Evolutionary conservation across 179 eudicot genomes (phyloP).

Genomic region (Nepenthes alata): DNA sequence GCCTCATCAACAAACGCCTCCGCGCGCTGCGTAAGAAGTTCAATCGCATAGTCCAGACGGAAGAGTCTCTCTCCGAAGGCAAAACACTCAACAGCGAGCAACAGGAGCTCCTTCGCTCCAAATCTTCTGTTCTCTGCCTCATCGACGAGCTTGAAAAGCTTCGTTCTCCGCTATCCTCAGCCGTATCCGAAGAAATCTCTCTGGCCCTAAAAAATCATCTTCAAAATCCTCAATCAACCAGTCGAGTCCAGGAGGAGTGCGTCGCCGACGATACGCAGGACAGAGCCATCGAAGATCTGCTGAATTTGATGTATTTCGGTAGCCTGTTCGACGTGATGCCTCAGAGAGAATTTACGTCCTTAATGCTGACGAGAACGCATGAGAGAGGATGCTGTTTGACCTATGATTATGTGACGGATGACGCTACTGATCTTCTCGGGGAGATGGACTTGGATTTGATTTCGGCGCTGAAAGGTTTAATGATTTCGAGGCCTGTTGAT

Average conservation of each 20-base stretch:
- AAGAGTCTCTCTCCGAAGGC: slow-evolving; percentile 49
- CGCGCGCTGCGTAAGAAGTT: slow-evolving; percentile 68
- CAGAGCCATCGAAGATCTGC: slow-evolving; percentile 40
- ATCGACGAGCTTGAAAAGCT: slow-evolving; percentile 87
- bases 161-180: slow-evolving; percentile 47
- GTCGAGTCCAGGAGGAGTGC: not conserved
- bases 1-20: slow-evolving; percentile 61
- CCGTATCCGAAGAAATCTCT: slow-evolving; percentile 47
- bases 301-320: slow-evolving; percentile 62
- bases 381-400: slow-evolving; percentile 84
- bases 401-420: slow-evolving; percentile 76
- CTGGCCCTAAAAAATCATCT: slow-evolving; percentile 17
- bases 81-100: slow-evolving; percentile 74
- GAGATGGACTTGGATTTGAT: slow-evolving; percentile 83
- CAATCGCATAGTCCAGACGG: slow-evolving; percentile 68
- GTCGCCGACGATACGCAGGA: not conserved
- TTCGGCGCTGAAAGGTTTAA: slow-evolving; percentile 37
- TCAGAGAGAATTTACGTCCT: slow-evolving; percentile 42
- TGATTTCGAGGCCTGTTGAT: slow-evolving; percentile 41
- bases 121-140: slow-evolving; percentile 30
- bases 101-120: slow-evolving; percentile 52
- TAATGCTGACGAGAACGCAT: slow-evolving; percentile 54
- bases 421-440: slow-evolving; percentile 40
- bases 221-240: not conserved
- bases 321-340: slow-evolving; percentile 60